Conservation (phyloP, 169 alveolate species). For the Eimeria sp. region DNA sequence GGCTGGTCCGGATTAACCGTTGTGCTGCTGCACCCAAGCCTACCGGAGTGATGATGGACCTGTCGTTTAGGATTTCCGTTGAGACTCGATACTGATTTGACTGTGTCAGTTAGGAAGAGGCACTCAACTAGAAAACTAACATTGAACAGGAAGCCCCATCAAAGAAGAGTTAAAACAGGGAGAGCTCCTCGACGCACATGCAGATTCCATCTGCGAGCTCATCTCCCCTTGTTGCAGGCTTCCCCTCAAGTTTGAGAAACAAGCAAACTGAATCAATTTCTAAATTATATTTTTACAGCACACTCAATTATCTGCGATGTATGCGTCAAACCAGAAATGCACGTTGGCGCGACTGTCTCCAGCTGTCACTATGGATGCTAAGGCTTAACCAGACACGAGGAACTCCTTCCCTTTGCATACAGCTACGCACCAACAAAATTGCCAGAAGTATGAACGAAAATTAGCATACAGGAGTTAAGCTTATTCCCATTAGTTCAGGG, state of each 20-base stretch:
- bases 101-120: background rate
- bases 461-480: background rate
- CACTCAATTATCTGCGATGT: background rate
- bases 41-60: background rate
- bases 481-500: background rate
- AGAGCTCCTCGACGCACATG: slow-evolving; percentile 56
- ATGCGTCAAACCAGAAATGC: background rate
- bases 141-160: background rate
- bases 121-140: background rate
- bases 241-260: background rate
- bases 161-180: background rate
- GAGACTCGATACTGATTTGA: background rate
- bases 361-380: background rate
- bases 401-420: background rate
- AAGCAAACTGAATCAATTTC: background rate
- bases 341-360: background rate
- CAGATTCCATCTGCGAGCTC: background rate
- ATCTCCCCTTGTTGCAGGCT: background rate
- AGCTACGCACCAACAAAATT: background rate
- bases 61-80: background rate
- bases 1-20: background rate
- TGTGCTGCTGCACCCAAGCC: slow-evolving; percentile 3
- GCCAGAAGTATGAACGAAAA: background rate
- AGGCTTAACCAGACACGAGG: background rate
- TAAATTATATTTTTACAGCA: background rate